Conservation (phyloP, 108 stramenopile genomes). For the Mediolabrus comicus region DNA sequence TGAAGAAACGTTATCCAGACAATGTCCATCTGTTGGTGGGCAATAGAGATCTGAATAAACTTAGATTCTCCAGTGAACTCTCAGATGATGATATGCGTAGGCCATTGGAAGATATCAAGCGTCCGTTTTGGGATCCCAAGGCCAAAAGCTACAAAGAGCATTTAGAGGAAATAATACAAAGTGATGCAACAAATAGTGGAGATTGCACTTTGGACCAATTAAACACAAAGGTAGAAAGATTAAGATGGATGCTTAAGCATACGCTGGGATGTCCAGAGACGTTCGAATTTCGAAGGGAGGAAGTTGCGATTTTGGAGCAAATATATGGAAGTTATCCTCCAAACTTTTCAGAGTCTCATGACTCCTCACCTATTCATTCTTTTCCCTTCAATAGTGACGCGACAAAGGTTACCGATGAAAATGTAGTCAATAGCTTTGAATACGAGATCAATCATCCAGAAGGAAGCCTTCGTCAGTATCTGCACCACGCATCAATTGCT, state of each 20-base stretch:
- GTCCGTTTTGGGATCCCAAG: constrained; percentile 59
- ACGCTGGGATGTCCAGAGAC: constrained; percentile 68
- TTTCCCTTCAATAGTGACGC: not conserved
- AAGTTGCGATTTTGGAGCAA: constrained; percentile 29
- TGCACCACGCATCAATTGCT: constrained; percentile 50
- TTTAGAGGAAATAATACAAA: constrained; percentile 24
- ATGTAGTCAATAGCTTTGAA: constrained; percentile 55
- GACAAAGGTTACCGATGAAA: constrained; percentile 48
- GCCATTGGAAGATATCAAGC: constrained; percentile 29
- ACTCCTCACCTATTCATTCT: constrained; percentile 6
- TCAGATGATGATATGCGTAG: constrained; percentile 43
- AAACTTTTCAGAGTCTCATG: not conserved
- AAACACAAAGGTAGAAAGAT: constrained; percentile 46
- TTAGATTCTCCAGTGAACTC: constrained; percentile 60
- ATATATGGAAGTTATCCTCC: constrained; percentile 28
- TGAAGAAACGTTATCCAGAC: constrained; percentile 57
- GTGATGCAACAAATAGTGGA: not conserved
- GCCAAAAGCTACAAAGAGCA: constrained; percentile 46
- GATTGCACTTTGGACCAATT: constrained; percentile 13
- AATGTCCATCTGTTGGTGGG: constrained; percentile 71
- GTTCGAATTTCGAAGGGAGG: constrained; percentile 64
- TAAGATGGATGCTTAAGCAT: constrained; percentile 59
- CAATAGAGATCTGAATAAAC: constrained; percentile 80
- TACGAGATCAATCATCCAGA: constrained; percentile 42
- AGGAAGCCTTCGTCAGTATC: constrained; percentile 55